These are phyloP conservation scores for Phycomyces blakesleeanus DNA, from an alignment of 192 early-diverging fungal species.

Conservation along the genomic window DNA sequence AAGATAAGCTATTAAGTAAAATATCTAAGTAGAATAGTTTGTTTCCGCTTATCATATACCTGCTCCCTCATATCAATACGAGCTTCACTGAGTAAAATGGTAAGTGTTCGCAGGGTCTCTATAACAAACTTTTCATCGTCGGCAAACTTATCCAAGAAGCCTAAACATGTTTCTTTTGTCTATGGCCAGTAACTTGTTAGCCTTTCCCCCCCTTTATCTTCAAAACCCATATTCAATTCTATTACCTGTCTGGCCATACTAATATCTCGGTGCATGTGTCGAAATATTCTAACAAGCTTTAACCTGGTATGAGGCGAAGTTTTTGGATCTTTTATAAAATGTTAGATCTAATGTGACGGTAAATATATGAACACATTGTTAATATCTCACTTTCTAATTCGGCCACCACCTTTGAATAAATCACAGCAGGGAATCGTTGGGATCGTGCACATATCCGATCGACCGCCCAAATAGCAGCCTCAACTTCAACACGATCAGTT, in stretches of 20 bases:
- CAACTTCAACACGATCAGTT: conserved; percentile 42
- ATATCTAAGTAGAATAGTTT: neutral
- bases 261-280: conserved; percentile 49
- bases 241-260: conserved; percentile 38
- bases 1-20: neutral
- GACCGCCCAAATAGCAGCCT: conserved; percentile 42
- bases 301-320: conserved; percentile 33
- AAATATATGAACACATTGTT: neutral
- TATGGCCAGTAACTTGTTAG: neutral
- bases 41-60: conserved; percentile 2
- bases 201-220: neutral
- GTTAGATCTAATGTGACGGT: neutral
- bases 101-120: conserved; percentile 38
- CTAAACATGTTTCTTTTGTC: conserved; percentile 37
- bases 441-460: conserved; percentile 46
- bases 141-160: conserved; percentile 32
- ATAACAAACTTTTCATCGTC: conserved; percentile 33
- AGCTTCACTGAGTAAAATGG: conserved; percentile 34
- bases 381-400: conserved; percentile 14
- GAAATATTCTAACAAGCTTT: conserved; percentile 41
- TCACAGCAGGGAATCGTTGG: conserved; percentile 40
- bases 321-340: conserved; percentile 20
- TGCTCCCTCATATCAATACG: conserved; percentile 40
- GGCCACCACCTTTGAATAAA: conserved; percentile 34
- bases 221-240: conserved; percentile 24